Conservation (phyloP, 2,329 filamentous ascomycete genomes). For the Phyllosticta paracitricarpa region DNA sequence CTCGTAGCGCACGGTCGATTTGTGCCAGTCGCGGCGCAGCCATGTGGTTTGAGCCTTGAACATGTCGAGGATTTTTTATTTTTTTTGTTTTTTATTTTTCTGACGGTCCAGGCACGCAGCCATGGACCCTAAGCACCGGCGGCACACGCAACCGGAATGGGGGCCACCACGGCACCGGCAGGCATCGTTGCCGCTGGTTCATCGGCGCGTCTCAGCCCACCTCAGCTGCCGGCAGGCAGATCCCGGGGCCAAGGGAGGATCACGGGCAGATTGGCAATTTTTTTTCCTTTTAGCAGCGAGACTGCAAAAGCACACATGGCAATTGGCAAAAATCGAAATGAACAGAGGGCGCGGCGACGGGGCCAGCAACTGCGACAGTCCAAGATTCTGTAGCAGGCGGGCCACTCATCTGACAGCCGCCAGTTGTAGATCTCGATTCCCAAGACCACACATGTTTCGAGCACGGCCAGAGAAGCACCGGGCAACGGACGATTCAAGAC, state of each 20-base stretch:
- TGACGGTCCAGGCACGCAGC: background rate
- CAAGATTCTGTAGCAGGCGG: background rate
- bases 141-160: background rate
- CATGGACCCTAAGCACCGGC: background rate
- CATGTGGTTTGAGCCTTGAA: background rate
- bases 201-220: background rate
- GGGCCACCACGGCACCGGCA: background rate
- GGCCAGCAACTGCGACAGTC: too few species aligned
- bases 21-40: background rate
- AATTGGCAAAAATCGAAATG: background rate
- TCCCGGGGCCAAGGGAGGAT: background rate
- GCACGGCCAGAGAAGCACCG: background rate
- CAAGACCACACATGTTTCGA: background rate
- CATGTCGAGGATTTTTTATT: background rate
- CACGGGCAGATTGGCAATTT: background rate
- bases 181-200: background rate
- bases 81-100: background rate
- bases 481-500: background rate
- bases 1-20: background rate
- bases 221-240: background rate
- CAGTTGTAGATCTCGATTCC: background rate
- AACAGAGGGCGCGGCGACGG: background rate
- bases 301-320: background rate
- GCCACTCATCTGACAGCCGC: background rate
- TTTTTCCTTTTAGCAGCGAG: background rate